Conservation (phyloP, 1,139 yeast genomes). For the Hansenula lynferdii region DNA sequence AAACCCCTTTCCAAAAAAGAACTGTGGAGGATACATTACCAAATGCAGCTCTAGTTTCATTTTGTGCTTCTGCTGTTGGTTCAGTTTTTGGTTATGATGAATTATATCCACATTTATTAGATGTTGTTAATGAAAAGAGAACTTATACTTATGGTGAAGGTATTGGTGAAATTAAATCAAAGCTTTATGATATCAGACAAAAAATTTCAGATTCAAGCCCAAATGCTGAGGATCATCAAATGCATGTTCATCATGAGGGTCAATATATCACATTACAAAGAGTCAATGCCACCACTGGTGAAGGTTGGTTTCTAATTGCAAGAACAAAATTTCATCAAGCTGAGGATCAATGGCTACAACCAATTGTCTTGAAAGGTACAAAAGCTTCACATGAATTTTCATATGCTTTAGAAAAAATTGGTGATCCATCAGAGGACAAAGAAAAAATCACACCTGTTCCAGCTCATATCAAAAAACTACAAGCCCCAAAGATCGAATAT, state of each 20-base stretch:
- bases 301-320: conserved; percentile 86
- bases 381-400: conserved; percentile 57
- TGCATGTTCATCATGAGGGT: conserved; percentile 92
- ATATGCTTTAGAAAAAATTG: conserved; percentile 48
- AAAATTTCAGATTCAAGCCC: conserved; percentile 66
- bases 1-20: conserved; percentile 81
- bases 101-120: conserved; percentile 73
- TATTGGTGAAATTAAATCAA: conserved; percentile 63
- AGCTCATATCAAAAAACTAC: conserved; percentile 50
- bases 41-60: conserved; percentile 89
- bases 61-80: conserved; percentile 93
- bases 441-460: conserved; percentile 54
- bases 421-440: conserved; percentile 41
- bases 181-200: conserved; percentile 53
- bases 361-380: conserved; percentile 63
- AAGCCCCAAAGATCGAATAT: conserved; percentile 42
- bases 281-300: conserved; percentile 76
- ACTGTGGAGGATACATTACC: conserved; percentile 94
- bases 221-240: conserved; percentile 71
- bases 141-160: conserved; percentile 63
- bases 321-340: conserved; percentile 63
- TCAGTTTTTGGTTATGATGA: conserved; percentile 95
- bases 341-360: conserved; percentile 49
- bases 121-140: conserved; percentile 74
- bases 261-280: conserved; percentile 91